A percentile compares a stretch with the other conserved stretches of the same genome.
phyloP scores from a whole-genome alignment of 805 yeast species.

The Cyberlindnera lachancei region DNA sequence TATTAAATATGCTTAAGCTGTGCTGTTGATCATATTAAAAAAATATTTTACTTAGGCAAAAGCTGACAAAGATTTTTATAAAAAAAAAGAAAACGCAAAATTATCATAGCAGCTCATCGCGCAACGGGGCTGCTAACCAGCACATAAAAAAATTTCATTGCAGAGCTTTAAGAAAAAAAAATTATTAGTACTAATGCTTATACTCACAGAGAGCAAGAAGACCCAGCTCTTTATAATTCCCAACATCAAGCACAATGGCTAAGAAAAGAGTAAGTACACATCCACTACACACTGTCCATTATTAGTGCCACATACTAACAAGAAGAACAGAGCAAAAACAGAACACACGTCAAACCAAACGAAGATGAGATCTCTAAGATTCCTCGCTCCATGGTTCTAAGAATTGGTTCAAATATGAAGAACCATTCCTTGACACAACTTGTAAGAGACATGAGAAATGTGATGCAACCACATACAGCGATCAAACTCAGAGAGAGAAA shows the following conservation, averaged over 20 bases:
- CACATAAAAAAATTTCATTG: slow-evolving; percentile 1
- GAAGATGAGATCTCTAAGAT: slow-evolving; percentile 65
- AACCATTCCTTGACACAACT: slow-evolving; percentile 80
- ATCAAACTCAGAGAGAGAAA: slow-evolving; percentile 80
- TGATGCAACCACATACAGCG: slow-evolving; percentile 97
- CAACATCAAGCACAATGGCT: too few species aligned
- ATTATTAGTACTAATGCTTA: too few species aligned
- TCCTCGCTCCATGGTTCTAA: slow-evolving; percentile 91
- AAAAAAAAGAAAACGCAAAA: too few species aligned
- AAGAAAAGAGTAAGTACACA: slow-evolving; percentile 41
- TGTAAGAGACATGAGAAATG: slow-evolving; percentile 77
- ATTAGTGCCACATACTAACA: too few species aligned
- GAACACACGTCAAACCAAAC: slow-evolving; percentile 69
- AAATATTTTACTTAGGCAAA: too few species aligned
- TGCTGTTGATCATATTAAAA: too few species aligned
- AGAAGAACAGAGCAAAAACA: slow-evolving; percentile 55
- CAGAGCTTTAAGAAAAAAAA: neutral
- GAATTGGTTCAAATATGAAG: slow-evolving; percentile 68
- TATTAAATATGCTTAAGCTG: too few species aligned
- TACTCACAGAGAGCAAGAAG: too few species aligned
- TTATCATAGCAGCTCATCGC: slow-evolving; percentile 1
- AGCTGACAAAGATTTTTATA: too few species aligned
- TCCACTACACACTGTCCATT: too few species aligned
- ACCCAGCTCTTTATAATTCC: too few species aligned
- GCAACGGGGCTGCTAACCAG: too few species aligned